A percentile compares a stretch with the other conserved stretches of the same genome.
Conservation (phyloP, 768 basidiomycete genomes). For the Amanita exitialis region DNA sequence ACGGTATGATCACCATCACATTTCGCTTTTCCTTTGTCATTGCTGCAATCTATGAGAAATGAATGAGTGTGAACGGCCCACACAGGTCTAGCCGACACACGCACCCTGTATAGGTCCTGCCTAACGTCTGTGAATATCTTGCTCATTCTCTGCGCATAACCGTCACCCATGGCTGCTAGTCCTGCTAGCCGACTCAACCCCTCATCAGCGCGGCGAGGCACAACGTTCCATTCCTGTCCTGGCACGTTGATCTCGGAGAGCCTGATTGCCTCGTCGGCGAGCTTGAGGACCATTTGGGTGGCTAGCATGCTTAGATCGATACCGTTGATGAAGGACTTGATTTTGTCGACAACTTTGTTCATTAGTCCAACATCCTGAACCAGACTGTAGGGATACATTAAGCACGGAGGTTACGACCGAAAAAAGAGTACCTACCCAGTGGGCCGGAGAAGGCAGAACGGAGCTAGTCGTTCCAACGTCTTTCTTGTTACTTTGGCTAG, state of each 20-base stretch:
- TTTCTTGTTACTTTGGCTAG: constrained; percentile 23
- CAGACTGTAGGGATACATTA: neutral
- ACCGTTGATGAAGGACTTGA: constrained; percentile 15
- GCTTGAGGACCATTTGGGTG: constrained; percentile 17
- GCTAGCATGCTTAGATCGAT: constrained; percentile 22
- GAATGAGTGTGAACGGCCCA: neutral
- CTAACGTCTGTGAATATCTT: constrained; percentile 21
- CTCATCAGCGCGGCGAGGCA: constrained; percentile 8
- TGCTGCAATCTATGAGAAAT: constrained; percentile 23
- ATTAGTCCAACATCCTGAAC: constrained; percentile 11
- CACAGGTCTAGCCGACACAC: neutral
- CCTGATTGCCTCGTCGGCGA: constrained; percentile 16
- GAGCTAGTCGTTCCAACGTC: constrained; percentile 27
- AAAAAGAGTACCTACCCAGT: constrained; percentile 10
- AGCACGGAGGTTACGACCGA: neutral
- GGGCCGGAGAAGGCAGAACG: constrained; percentile 23
- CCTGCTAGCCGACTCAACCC: constrained; percentile 13
- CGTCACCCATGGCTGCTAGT: constrained; percentile 18
- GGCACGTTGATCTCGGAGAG: constrained; percentile 14
- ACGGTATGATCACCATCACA: constrained; percentile 21
- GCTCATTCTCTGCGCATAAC: constrained; percentile 16
- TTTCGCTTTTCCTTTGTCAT: constrained; percentile 23
- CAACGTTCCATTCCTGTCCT: constrained; percentile 8
- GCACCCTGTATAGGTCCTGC: constrained; percentile 28
- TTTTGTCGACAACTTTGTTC: constrained; percentile 19